phyloP scores from a whole-genome alignment of 2,329 filamentous ascomycete species.

The Clonostachys rosea region DNA sequence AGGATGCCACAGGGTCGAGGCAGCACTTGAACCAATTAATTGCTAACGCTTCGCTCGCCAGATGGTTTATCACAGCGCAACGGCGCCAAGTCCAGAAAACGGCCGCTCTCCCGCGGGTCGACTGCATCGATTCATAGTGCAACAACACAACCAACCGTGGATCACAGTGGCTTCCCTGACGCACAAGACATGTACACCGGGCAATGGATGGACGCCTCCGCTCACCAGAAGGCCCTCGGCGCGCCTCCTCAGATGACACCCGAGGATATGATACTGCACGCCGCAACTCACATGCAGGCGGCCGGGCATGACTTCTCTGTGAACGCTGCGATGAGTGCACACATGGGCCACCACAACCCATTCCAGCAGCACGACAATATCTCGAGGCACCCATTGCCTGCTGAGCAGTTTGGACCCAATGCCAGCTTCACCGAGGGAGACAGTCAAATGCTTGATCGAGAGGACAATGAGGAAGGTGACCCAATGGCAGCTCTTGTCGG shows the following conservation, averaged over 20 bases:
- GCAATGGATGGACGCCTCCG: background rate
- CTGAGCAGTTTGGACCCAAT: conserved; percentile 46
- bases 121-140: conserved; percentile 53
- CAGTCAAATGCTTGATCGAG: conserved; percentile 55
- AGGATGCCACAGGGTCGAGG: background rate
- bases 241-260: conserved; percentile 40
- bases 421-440: conserved; percentile 40
- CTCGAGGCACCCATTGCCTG: conserved; percentile 2
- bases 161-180: conserved; percentile 38
- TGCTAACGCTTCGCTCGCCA: background rate
- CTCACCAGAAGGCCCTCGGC: conserved; percentile 31
- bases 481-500: conserved; percentile 25
- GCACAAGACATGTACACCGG: conserved; percentile 32
- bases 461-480: conserved; percentile 54
- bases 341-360: background rate
- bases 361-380: background rate
- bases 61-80: conserved; percentile 18
- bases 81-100: conserved; percentile 37
- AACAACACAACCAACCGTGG: conserved; percentile 45
- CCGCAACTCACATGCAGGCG: conserved; percentile 49
- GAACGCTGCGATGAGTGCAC: conserved; percentile 9
- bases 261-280: conserved; percentile 57
- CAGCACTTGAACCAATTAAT: no score
- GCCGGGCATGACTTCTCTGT: conserved; percentile 41
- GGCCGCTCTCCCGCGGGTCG: conserved; percentile 49